Evolutionary conservation across 2,329 filamentous ascomycete genomes (phyloP), one percentile per base, ranked within the genome.

Genomic region (Colletotrichum sp.): DNA sequence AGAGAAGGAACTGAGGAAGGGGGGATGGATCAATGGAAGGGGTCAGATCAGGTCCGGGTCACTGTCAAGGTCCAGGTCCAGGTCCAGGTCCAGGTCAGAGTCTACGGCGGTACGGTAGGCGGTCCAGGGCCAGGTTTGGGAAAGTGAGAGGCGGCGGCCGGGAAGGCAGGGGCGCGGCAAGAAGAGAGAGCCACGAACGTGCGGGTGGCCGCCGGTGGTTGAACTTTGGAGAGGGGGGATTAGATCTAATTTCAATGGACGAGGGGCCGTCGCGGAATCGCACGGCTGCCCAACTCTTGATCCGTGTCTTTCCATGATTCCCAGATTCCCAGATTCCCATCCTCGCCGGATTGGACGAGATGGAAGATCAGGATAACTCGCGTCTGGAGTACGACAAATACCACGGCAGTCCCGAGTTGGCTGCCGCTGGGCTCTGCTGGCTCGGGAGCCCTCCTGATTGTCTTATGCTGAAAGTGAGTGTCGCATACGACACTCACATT

Each of bases 171-270:
- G n/a, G 32, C 58, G 30, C 6, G n/a, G 56, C 27, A 30, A 60
- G 8, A n/a, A 58, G 61, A 56, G 61, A 61, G 66, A 56, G n/a
- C 55, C 39, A 64, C 71, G 39, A 75, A 67, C 36, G 56, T 64
- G 58, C 60, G 39, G 62, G 58, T 60, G 70, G 43, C 39, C 58
- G 28, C 27, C 25, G 61, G 32, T 34, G 32, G 61, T 18, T 28
- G 52, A 48, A 30, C 61, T 55, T 56, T 30, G 32, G 36, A 43
- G 58, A 30, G 70, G 69, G 61, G 73, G 56, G 60, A 56, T 71
- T 71, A 12, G 58, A 30, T 32, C 69, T 48, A 75, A 75, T 75
- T 73, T 75, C 64, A 75, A 73, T 62, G n/a, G 73, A 73, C 73
- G 64, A 69, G 73, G 70, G 55, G 12, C 68, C 58, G 70, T 58